Conservation (phyloP, 805 yeast genomes). For the Zygosaccharomyces bailii region DNA sequence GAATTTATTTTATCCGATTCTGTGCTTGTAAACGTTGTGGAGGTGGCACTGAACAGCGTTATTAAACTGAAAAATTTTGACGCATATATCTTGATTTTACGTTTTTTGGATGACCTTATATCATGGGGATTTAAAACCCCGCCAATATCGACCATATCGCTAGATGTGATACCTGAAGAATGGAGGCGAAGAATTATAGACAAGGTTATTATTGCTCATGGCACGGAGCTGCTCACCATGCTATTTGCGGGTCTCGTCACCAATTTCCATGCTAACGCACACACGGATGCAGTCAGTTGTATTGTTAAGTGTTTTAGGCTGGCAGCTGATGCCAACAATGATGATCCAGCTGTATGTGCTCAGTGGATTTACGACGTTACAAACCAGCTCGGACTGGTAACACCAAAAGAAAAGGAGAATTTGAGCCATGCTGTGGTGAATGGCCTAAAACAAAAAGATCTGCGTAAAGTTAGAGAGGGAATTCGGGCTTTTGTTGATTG, state of each 20-base stretch:
- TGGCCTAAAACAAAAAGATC: constrained; percentile 66
- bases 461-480: constrained; percentile 65
- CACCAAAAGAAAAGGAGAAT: constrained; percentile 63
- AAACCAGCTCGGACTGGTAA: constrained; percentile 53
- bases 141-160: constrained; percentile 63
- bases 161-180: constrained; percentile 51
- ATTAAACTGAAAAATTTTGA: constrained; percentile 61
- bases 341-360: constrained; percentile 38
- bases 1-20: constrained; percentile 37
- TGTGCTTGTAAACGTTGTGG: constrained; percentile 50
- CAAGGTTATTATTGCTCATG: constrained; percentile 48
- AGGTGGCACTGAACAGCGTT: constrained; percentile 52
- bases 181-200: constrained; percentile 48
- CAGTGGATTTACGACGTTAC: constrained; percentile 61
- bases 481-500: constrained; percentile 76
- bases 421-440: constrained; percentile 53
- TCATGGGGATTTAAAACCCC: constrained; percentile 83
- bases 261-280: constrained; percentile 65
- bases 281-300: constrained; percentile 72
- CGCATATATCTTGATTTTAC: constrained; percentile 65
- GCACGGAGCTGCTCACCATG: constrained; percentile 49
- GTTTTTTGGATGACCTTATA: constrained; percentile 74
- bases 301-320: constrained; percentile 59
- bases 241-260: constrained; percentile 66
- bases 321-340: constrained; percentile 44